Base-by-base conservation (phyloP, 2,329 filamentous ascomycete species). In the Macrophomina pseudophaseolina region DNA sequence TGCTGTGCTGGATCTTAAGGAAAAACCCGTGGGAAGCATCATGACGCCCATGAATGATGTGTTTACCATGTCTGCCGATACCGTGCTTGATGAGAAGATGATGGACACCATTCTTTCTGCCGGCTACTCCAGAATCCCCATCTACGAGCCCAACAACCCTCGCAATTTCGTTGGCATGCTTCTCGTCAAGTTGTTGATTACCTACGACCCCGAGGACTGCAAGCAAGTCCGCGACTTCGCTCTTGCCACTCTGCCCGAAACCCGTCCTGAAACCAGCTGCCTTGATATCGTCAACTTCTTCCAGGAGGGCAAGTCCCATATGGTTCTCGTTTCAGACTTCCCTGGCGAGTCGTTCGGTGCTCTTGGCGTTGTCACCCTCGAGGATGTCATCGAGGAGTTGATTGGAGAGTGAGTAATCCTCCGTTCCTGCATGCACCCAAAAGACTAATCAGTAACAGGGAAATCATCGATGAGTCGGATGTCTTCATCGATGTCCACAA, bases 1-100 rank as follows among this genome's bases (percentile, higher is more conserved):
- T 71, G 94, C 95, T 44, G 95, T 98, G 14, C 83, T 99, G 66
- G 95, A 99, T 76, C 84, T 99, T 71, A 99, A 98, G 82, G 94
- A 95, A 71, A 99, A 99, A 82, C 86, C 94, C 0, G 94, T 99
- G 6, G 93, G 92, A 52, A 91, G 88, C 74, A 97, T 99, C 75
- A 99, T 99, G 95, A 99, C 96, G 0, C 95, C 95, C 0, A 98
- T 99, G 91, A 89, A 92, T 53, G 94, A 99, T 75, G 95, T 98
- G 58, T 99, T 97, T 76, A 94, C 91, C 68, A 92, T 99, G 88
- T 93, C 93, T n/a, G 91, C 94, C 62, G 94, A 99, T 74, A 95
- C 94, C 4, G 85, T 98, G 2, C 82, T 99, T 66, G 93, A 99
- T 74, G 94, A 98, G 79, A 85, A 89, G 74, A 98, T 93, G 72